Percentiles rank a stretch among this genome's conserved stretches.
These are phyloP conservation scores for Achaetomium macrosporum DNA, from an alignment of 2,329 filamentous ascomycete genomes.

Conservation along the genomic window DNA sequence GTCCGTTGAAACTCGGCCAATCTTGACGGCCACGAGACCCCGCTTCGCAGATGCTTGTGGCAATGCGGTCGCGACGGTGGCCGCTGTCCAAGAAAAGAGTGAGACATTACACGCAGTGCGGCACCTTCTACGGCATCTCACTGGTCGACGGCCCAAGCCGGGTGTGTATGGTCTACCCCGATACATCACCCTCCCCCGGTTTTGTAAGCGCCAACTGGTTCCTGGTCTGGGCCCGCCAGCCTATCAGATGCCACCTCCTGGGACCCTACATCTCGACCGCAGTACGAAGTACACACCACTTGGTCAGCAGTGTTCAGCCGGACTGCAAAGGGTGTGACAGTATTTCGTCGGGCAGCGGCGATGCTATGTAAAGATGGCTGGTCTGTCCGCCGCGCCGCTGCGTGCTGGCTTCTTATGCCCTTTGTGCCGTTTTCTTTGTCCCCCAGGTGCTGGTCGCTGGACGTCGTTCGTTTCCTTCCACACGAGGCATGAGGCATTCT, in stretches of 20 bases:
- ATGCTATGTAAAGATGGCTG: conserved; percentile 20
- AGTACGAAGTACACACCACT: conserved; percentile 11
- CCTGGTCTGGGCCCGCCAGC: conserved; percentile 32
- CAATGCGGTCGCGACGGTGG: conserved; percentile 30
- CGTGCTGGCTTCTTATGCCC: conserved; percentile 9
- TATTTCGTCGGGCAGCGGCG: conserved; percentile 2
- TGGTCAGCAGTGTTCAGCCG: conserved; percentile 19
- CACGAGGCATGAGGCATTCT: conserved; percentile 19
- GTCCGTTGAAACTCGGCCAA: conserved; percentile 27
- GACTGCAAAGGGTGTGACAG: conserved; percentile 3
- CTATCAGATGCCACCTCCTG: conserved; percentile 36
- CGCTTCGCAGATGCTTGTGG: conserved; percentile 34
- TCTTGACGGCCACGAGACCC: conserved; percentile 39
- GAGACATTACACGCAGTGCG: conserved; percentile 43
- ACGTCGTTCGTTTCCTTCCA: conserved; percentile 16
- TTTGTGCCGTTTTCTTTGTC: conserved; percentile 15
- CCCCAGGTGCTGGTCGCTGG: conserved; percentile 26
- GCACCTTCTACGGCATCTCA: conserved; percentile 37
- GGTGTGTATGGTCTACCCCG: conserved; percentile 34
- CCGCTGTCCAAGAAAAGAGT: conserved; percentile 37
- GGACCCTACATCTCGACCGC: conserved; percentile 24
- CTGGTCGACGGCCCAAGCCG: conserved; percentile 35
- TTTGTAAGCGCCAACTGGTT: conserved; percentile 45
- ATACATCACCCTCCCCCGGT: conserved; percentile 35
- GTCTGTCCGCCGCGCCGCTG: conserved; percentile 9